Base-by-base conservation (phyloP, 768 basidiomycete genomes). In the Cystobasidium tubakii region DNA sequence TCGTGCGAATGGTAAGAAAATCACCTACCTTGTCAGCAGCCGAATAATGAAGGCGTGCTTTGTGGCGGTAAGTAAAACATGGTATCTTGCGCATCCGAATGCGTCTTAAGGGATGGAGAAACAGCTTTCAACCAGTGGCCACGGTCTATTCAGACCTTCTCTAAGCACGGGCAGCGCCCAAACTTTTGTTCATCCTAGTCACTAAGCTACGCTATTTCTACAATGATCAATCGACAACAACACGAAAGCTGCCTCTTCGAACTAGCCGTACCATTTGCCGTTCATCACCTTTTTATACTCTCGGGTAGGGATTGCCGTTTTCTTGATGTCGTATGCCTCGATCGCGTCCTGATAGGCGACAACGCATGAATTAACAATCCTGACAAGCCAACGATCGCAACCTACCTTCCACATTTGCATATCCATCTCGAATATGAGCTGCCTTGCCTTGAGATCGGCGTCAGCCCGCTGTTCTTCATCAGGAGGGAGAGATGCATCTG, bases 361-460 rank as follows among this genome's bases (percentile, higher is more conserved):
- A 54, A 29, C 27, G 29, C 7, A 50, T 1, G 17, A 39, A 57
- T 62, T 27, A 25, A 27, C n/a, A 36, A 33, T 15, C 6, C 19
- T 17, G 31, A 43, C 12, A 27, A 69, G 57, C 33, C 39, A 53
- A 34, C 31, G 34, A 13, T 31, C 17, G 15, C 33, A 29, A 60
- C 29, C 43, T 53, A 73, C 86, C 85, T 82, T 60, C 94, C 94
- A 99, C 0, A 89, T 88, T 1, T 87, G 85, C 87, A 90, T 88
- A 77, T 95, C 93, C 77, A 97, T 88, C 80, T 97, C 93, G 76
- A 96, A 84, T 0, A 99, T 90, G 75, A 92, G 86, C 80, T 99
- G 95, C 21, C 66, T 23, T 55, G 87, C 86, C 79, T 90, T 92
- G 75, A 84, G 84, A 43, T 90, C 82, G 0, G 89, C 88, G 0